phyloP scores from a whole-genome alignment of 129 eudicot species.

The Mikania micrantha region DNA sequence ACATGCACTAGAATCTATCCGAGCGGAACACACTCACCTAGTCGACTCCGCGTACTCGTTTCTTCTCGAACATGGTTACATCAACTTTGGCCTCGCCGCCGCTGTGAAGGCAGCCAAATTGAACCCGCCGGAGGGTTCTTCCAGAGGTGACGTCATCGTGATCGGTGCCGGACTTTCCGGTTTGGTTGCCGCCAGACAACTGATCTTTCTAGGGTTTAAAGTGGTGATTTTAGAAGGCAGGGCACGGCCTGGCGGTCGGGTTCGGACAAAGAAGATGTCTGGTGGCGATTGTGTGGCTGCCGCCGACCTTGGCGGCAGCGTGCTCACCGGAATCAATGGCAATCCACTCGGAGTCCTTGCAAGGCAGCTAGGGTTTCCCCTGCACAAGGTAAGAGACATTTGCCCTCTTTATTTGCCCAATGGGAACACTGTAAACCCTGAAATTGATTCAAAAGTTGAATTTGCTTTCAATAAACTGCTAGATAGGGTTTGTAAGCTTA shows the following conservation, averaged over 20 bases:
- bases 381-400: slow-evolving; percentile 90
- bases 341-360: slow-evolving; percentile 93
- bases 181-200: slow-evolving; percentile 74
- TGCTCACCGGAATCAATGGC: slow-evolving; percentile 90
- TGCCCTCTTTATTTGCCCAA: slow-evolving; percentile 89
- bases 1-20: slow-evolving; percentile 65
- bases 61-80: slow-evolving; percentile 70
- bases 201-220: slow-evolving; percentile 78
- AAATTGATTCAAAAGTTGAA: slow-evolving; percentile 78
- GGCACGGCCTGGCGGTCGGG: slow-evolving; percentile 79
- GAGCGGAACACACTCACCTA: slow-evolving; percentile 53
- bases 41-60: slow-evolving; percentile 73
- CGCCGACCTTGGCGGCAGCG: slow-evolving; percentile 94
- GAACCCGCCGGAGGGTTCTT: slow-evolving; percentile 33
- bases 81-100: slow-evolving; percentile 83
- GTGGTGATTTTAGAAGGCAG: slow-evolving; percentile 80
- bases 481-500: slow-evolving; percentile 95
- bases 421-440: slow-evolving; percentile 77
- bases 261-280: slow-evolving; percentile 59
- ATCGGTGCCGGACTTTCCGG: slow-evolving; percentile 91
- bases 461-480: slow-evolving; percentile 69
- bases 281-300: slow-evolving; percentile 58
- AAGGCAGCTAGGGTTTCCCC: slow-evolving; percentile 75
- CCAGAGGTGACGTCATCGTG: slow-evolving; percentile 48
- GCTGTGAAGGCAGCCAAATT: slow-evolving; percentile 49